Evolutionary conservation across 768 basidiomycete genomes (phyloP).

Genomic region (Lactarius akahatsu): DNA sequence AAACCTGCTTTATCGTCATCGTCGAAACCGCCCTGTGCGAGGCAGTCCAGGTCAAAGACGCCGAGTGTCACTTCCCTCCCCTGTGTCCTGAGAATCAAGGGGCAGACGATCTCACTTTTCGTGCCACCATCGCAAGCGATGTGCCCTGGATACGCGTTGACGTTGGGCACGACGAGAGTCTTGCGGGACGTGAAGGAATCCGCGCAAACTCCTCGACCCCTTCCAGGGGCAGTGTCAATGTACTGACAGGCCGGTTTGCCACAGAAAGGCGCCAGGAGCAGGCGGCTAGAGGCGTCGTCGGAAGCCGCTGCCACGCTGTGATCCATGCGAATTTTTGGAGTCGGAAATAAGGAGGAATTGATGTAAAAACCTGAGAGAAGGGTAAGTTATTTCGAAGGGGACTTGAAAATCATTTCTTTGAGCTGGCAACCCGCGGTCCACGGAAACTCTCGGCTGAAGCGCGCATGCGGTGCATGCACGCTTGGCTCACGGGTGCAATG

Average conservation of each 20-base stretch:
- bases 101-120: constrained; percentile 86
- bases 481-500: not conserved
- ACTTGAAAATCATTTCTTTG: constrained; percentile 33
- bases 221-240: constrained; percentile 57
- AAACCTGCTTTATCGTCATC: constrained; percentile 45
- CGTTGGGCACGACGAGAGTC: constrained; percentile 72
- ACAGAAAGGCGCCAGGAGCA: constrained; percentile 82
- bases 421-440: constrained; percentile 28
- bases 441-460: constrained; percentile 10
- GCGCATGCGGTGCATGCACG: not conserved
- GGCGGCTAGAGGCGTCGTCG: constrained; percentile 29
- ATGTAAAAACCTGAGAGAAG: constrained; percentile 78
- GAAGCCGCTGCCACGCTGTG: not conserved
- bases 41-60: constrained; percentile 48
- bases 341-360: constrained; percentile 59
- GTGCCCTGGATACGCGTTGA: constrained; percentile 84
- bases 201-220: constrained; percentile 79
- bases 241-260: constrained; percentile 91
- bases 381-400: constrained; percentile 25
- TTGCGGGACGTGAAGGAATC: constrained; percentile 60
- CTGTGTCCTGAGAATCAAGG: constrained; percentile 49
- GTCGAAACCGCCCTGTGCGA: constrained; percentile 41
- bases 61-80: constrained; percentile 40
- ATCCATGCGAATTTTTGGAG: constrained; percentile 35
- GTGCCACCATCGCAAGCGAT: constrained; percentile 93